These are phyloP conservation scores for Talaromyces pinophilus DNA, from an alignment of 2,329 filamentous ascomycete genomes.

Conservation along the genomic window DNA sequence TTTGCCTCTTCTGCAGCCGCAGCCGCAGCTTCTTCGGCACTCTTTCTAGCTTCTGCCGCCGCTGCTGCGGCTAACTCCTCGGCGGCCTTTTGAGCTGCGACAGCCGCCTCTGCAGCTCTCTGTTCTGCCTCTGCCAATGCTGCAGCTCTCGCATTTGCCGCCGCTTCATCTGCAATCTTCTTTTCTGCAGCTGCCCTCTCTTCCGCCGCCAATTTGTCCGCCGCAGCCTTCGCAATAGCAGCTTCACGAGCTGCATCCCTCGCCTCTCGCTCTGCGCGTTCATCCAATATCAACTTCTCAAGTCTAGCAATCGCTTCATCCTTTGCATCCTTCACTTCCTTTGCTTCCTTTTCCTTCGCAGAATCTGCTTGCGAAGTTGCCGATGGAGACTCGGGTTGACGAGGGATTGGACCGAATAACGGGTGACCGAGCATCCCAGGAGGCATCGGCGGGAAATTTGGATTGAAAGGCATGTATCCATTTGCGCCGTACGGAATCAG, in stretches of 20 bases:
- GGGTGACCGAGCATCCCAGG: constrained; percentile 39
- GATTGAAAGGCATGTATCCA: constrained; percentile 39
- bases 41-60: constrained; percentile 49
- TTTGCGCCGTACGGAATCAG: constrained; percentile 41
- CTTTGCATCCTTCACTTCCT: constrained; percentile 32
- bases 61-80: constrained; percentile 41
- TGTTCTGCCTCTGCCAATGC: constrained; percentile 49
- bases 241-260: constrained; percentile 44
- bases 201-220: constrained; percentile 37
- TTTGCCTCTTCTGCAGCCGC: constrained; percentile 50
- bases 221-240: constrained; percentile 56
- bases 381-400: constrained; percentile 28
- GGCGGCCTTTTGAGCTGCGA: constrained; percentile 43
- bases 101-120: constrained; percentile 47
- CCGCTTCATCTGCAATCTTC: constrained; percentile 46
- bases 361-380: constrained; percentile 47
- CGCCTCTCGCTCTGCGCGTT: constrained; percentile 45
- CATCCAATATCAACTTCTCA: constrained; percentile 57
- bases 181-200: constrained; percentile 45
- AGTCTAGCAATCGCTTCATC: constrained; percentile 63
- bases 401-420: constrained; percentile 40
- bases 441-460: constrained; percentile 37
- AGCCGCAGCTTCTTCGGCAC: constrained; percentile 51
- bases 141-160: constrained; percentile 40
- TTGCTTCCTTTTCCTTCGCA: constrained; percentile 46